phyloP scores from a whole-genome alignment of 331 rosid species.

The Quercus phellos region DNA sequence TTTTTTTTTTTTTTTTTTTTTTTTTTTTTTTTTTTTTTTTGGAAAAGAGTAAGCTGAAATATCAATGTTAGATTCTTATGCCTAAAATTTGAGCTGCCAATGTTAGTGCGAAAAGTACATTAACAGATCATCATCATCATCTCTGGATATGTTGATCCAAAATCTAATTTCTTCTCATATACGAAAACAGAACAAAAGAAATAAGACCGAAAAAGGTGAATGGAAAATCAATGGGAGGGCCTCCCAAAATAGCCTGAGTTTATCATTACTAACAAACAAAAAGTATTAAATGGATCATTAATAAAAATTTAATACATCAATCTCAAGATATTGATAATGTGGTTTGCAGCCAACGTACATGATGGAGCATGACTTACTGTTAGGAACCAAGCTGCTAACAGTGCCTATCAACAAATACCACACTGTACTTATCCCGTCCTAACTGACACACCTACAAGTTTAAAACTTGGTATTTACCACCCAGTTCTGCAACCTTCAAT shows the following conservation, averaged over 20 bases:
- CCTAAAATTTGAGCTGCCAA: too few relatives aligned
- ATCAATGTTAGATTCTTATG: too few relatives aligned
- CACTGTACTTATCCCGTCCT: slow-evolving; percentile 6
- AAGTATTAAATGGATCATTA: background rate
- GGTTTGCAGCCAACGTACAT: slow-evolving; percentile 22
- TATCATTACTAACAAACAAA: background rate
- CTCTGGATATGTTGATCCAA: too few relatives aligned
- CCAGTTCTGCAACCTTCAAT: slow-evolving; percentile 27
- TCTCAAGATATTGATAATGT: slow-evolving; percentile 25
- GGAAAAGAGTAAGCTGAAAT: too few relatives aligned
- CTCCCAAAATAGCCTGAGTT: background rate
- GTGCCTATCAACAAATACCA: slow-evolving; percentile 12
- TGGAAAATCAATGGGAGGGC: background rate
- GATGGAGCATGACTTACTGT: slow-evolving; percentile 19
- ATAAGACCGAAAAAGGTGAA: background rate
- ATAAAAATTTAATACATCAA: slow-evolving; percentile 23
- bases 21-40: too few relatives aligned
- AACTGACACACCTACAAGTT: background rate
- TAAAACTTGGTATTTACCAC: slow-evolving; percentile 21
- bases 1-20: too few relatives aligned
- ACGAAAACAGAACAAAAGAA: background rate
- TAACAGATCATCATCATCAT: too few relatives aligned
- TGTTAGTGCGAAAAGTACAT: too few relatives aligned
- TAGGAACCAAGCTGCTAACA: slow-evolving; percentile 14
- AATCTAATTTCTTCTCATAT: background rate